Evolutionary conservation across 352 stramenopile species (phyloP), one percentile per base, ranked within the genome.

Genomic region (Elongisporangium anandrum): DNA sequence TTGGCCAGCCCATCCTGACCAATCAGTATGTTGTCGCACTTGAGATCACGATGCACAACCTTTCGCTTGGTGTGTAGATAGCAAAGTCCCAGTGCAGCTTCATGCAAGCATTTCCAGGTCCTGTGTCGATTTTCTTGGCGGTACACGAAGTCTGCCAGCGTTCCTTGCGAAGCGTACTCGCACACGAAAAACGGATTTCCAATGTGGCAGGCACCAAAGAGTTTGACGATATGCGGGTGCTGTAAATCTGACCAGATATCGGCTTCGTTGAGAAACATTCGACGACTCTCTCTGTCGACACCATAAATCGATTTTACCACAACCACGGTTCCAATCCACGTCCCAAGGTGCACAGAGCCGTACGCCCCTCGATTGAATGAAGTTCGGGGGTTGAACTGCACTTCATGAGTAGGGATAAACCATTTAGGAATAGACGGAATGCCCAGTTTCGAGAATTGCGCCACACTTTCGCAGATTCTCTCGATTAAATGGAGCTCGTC

Each of bases 151-250:
- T 9, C 12, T 9, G 26, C 1, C 6, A 38, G 26, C 6, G 1
- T 38, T 1, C 26, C 26, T 9, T 38, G 8, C 26, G 26, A 5
- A 38, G 60, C 56, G 38, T 57, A 24, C 17, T 70, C 64, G 19
- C 50, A 67, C 45, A 70, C 55, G 16, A 70, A 49, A 49, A 54
- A 61, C 22, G 60, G 56, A 0, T 34, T 21, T 1, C 26, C 63
- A 2, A 66, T 8, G 20, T 71, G 53, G 20, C 61, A 72, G 13
- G 59, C 67, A 19, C 67, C 67, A 19, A 66, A 75, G 22, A 74
- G 22, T 12, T 60, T 56, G n/a, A 74, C 48, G 1, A 71, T 34
- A 47, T 75, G 55, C 4, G 58, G 51, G 54, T 75, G 57, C 8
- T 63, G 54, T 0, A 69, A 23, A 0, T 24, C 3, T 22, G 66